phyloP scores from a whole-genome alignment of 2,329 filamentous ascomycete genomes.

The Lanzia echinophila region DNA sequence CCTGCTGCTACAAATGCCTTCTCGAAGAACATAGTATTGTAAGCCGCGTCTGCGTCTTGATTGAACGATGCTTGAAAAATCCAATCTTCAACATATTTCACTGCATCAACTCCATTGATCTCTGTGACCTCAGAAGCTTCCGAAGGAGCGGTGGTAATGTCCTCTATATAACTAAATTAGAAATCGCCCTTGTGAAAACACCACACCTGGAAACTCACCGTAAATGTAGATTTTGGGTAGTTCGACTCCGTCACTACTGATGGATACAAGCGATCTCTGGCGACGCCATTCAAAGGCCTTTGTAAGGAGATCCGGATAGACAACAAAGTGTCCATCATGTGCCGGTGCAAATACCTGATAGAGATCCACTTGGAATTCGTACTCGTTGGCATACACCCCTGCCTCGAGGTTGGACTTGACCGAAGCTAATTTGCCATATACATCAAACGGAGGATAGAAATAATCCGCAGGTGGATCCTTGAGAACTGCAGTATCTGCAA shows the following conservation, averaged over 20 bases:
- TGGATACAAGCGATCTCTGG: constrained; percentile 47
- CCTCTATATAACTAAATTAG: constrained; percentile 24
- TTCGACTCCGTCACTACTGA: constrained; percentile 52
- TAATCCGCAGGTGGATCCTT: constrained; percentile 47
- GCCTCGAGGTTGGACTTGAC: constrained; percentile 38
- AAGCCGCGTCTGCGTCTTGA: constrained; percentile 37
- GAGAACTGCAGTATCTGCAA: constrained; percentile 29
- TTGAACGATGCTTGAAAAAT: constrained; percentile 32
- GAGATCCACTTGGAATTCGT: constrained; percentile 49
- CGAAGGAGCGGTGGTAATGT: constrained; percentile 38
- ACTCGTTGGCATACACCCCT: constrained; percentile 43
- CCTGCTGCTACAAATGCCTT: constrained; percentile 24
- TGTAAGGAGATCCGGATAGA: constrained; percentile 44
- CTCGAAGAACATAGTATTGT: constrained; percentile 37
- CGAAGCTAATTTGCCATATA: constrained; percentile 39
- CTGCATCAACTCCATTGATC: constrained; percentile 52
- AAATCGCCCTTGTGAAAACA: not conserved
- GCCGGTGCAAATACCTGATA: constrained; percentile 45
- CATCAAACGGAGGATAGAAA: constrained; percentile 41
- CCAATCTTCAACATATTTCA: constrained; percentile 41
- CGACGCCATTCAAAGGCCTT: constrained; percentile 46
- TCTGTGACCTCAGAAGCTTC: constrained; percentile 41
- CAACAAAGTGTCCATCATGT: constrained; percentile 60
- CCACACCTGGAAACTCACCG: constrained; percentile 25
- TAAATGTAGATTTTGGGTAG: constrained; percentile 52